Evolutionary conservation across 768 basidiomycete species (phyloP).

Genomic region (Lactarius hengduanensis): DNA sequence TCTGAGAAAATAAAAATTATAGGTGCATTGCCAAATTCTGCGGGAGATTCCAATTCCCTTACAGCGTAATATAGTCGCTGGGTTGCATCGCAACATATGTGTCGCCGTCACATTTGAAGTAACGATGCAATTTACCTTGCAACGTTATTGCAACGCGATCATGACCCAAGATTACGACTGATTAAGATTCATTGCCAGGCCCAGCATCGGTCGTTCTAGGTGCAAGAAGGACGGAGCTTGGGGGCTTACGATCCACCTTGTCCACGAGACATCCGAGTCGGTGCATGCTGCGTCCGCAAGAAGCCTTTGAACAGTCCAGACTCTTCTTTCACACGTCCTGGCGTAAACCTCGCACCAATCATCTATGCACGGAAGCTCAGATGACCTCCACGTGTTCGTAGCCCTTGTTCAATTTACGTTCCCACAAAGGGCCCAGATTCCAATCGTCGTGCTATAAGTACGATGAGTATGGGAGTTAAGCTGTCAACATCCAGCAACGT

Average conservation of each 20-base stretch:
- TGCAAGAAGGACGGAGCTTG: no score
- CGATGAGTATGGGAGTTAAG: background rate
- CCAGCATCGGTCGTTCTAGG: no score
- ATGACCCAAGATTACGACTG: no score
- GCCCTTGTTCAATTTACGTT: background rate
- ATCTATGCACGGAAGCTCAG: background rate
- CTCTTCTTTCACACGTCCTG: background rate
- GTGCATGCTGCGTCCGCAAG: background rate
- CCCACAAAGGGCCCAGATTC: background rate
- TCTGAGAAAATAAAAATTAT: no score
- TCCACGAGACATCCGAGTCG: background rate
- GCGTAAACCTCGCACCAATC: background rate
- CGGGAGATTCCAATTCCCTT: no score
- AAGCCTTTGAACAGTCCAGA: background rate
- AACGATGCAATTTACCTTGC: no score
- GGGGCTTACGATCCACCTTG: background rate
- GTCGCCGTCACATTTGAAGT: no score
- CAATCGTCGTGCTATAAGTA: background rate
- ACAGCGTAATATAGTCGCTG: no score
- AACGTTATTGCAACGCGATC: no score
- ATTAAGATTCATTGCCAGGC: no score
- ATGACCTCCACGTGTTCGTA: background rate
- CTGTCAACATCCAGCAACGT: background rate
- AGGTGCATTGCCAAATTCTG: no score
- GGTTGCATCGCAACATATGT: no score